Evolutionary conservation across 1,284 basidiomycete species (phyloP), one percentile per base, ranked within the genome.

Genomic region (Ustilago hordei): DNA sequence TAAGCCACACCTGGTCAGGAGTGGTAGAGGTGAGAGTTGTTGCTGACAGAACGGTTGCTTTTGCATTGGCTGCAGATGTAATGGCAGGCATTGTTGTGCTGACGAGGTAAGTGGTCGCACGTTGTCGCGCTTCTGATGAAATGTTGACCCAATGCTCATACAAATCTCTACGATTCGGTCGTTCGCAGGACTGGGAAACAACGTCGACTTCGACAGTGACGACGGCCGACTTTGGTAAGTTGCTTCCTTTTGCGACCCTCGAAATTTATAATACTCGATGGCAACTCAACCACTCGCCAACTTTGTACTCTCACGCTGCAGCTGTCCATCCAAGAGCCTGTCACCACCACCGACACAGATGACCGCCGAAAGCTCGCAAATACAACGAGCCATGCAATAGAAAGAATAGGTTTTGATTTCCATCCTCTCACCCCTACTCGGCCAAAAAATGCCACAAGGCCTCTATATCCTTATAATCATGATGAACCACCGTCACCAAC

Each of bases 401-500:
- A 5, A 56, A 41, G 11, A 19, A 7, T n/a, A 34, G 31, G 19
- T 2, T 19, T 48, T 9, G 4, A 57, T n/a, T 15, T 35, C 8
- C 34, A 5, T 5, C 41, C 39, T 28, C 23, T 28, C 23, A 28
- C 23, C 23, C 23, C 50, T 55, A 76, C 60, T 71, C 62, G 12
- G 69, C 68, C 60, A 78, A 62, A 34, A 82, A 69, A 15, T 62
- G 57, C 95, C 95, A 98, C 52, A 99, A 88, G 0, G 91, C 94
- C n/a, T 91, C 88, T 0, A 89, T 79, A 75, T 93, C 87, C 87
- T 94, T 94, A 87, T 92, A 99, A 86, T 99, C 93, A 83, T 99
- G 96, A 86, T 98, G 95, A 3, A 98, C 91, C 75, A 99, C 89
- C 86, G 92, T 97, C 74, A 99, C 91, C 60, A 99, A 88, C 95